A percentile compares a stretch with the other conserved stretches of the same genome.
Conservation (phyloP, 108 stramenopile genomes). For the Nannochloropsis granulata region DNA sequence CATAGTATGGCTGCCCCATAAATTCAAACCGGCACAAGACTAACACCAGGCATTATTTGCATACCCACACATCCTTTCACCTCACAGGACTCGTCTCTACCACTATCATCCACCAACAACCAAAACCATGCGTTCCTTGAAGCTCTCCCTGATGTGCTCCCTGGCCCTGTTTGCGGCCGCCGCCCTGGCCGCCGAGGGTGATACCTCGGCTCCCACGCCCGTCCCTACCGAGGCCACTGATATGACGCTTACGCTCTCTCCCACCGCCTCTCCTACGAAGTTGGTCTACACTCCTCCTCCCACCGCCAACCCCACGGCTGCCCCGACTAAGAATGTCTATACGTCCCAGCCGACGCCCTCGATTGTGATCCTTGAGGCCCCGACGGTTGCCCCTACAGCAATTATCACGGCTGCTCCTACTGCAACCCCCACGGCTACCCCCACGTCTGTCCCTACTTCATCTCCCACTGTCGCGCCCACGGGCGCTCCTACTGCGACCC, state of each 20-base stretch:
- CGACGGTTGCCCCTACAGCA: background rate
- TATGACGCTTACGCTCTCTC: background rate
- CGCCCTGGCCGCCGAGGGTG: background rate
- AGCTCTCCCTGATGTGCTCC: background rate
- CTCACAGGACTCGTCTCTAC: too few species aligned
- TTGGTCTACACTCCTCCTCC: background rate
- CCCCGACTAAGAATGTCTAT: background rate
- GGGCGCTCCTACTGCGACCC: too few species aligned
- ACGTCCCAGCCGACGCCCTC: background rate
- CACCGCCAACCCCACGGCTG: background rate
- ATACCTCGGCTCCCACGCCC: background rate
- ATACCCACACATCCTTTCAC: too few species aligned
- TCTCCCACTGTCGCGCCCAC: background rate
- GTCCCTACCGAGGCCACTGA: background rate
- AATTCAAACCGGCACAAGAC: too few species aligned
- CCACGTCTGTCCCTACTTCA: background rate
- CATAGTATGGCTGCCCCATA: too few species aligned
- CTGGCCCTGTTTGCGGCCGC: background rate
- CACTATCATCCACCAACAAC: too few species aligned
- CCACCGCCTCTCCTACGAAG: background rate
- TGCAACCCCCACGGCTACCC: background rate
- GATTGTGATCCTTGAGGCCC: background rate
- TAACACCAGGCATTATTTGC: too few species aligned
- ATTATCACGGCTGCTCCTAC: background rate
- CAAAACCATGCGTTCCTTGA: background rate